Percentiles rank a stretch among this genome's conserved stretches.
phyloP scores from a whole-genome alignment of 257 asterid species.

The Solanum chaucha region DNA sequence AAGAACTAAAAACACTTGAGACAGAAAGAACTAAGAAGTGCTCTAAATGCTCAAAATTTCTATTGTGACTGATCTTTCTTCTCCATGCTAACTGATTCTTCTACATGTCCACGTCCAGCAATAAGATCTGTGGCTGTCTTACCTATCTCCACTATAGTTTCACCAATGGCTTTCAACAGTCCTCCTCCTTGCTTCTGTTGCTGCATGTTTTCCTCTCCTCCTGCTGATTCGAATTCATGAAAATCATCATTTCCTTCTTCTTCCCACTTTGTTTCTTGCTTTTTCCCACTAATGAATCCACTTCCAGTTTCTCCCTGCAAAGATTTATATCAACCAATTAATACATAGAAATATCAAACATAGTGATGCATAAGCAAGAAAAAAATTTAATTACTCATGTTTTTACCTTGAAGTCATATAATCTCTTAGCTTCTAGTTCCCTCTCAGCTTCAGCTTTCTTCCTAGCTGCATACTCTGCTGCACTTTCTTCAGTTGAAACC shows the following conservation, averaged over 20 bases:
- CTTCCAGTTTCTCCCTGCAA: conserved; percentile 8
- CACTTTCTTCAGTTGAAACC: conserved; percentile 42
- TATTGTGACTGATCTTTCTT: not conserved
- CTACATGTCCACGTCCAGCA: conserved; percentile 20
- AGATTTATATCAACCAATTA: too few relatives aligned
- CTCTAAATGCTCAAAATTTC: not conserved
- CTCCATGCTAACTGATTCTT: not conserved
- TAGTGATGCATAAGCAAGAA: not conserved
- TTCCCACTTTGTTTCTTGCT: not conserved
- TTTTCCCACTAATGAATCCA: not conserved
- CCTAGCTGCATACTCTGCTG: conserved; percentile 55
- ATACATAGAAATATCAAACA: too few relatives aligned
- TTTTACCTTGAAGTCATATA: conserved; percentile 13
- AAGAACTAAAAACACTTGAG: not conserved
- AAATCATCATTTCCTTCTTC: not conserved
- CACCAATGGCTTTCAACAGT: conserved; percentile 60
- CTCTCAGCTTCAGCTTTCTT: conserved; percentile 51
- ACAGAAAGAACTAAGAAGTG: not conserved
- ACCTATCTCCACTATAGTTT: conserved; percentile 77
- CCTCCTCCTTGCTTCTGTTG: not conserved
- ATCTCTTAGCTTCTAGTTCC: conserved; percentile 16
- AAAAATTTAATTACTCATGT: not conserved
- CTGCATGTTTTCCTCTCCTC: not conserved
- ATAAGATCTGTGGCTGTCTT: conserved; percentile 61
- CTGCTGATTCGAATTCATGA: not conserved